Evolutionary conservation across 1,284 basidiomycete genomes (phyloP), one percentile per base, ranked within the genome.

Genomic region (Tilletiopsis washingtonensis): DNA sequence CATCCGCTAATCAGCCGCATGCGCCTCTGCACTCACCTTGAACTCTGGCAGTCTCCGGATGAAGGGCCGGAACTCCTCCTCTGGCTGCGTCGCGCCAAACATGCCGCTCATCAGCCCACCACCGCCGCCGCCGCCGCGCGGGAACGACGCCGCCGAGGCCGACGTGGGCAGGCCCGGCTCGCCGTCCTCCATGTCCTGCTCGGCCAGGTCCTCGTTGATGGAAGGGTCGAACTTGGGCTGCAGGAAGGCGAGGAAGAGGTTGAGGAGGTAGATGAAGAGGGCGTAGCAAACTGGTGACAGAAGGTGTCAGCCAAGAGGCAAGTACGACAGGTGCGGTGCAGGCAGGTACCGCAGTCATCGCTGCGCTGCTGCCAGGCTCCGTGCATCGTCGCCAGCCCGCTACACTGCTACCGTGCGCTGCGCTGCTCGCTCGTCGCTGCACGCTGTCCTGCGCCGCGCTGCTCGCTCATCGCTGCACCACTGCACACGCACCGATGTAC

Each of bases 221-320:
- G 89, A 91, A 0, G 94, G 93, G 76, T 99, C 94, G 74, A 98
- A 98, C 74, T 85, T 88, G 36, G 90, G 89, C 76, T 88, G 86
- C 5, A 91, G 78, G 77, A 91, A 91, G 5, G 86, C 87, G 56
- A 90, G 78, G 36, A 91, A 81, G 46, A 91, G 75, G 75, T 77
- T 74, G 57, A 73, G 58, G 27, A 74, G 64, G 45, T 69, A 74
- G 61, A 72, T 72, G 51, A 68, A 65, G 36, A 71, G 60, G 11
- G 66, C 67, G 49, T 71, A 71, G 54, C 70, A 71, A 20, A 71
- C 63, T 56, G 43, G 41, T 17, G 12, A 15, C 6, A n/a, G 15
- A 25, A 43, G 23, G 38, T 29, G 29, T n/a, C 29, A 34, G 17
- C 1, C 12, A 34, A 34, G 12, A 34, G 17, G 32, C 32, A n/a